Base-by-base conservation (phyloP, 2,329 filamentous ascomycete genomes). In the Aspergillus sp. region DNA sequence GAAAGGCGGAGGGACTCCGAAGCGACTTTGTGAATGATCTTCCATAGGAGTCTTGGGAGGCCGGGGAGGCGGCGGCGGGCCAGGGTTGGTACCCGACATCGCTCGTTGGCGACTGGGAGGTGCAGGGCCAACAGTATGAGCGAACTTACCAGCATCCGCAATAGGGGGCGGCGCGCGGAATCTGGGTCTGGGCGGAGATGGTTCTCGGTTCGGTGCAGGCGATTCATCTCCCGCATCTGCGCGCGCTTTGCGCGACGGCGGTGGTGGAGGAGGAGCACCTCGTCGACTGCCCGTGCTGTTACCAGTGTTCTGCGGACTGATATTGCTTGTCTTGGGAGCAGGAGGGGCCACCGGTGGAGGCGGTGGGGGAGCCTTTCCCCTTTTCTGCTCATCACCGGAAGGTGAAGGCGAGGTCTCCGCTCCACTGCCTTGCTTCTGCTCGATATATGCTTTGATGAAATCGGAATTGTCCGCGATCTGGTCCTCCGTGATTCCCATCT, bases 91-190 rank as follows among this genome's bases (percentile, higher is more conserved):
- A 39, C 76, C 77, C 10, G 82, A 84, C 16, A 77, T 72, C 62
- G 84, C 83, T 65, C 82, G 73, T 59, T 78, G 73, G 69, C 82
- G 75, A 70, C 80, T 67, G 74, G 84, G 72, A 57, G 76, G 77
- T 20, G 80, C 66, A 59, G 77, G 81, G 24, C 74, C 75, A 58
- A 81, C 78, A 31, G 80, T 75, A 62, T 88, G 82, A 3, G 90
- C 92, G 71, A 87, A 95, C 76, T 91, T 96, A 42, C 95, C 95
- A 59, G 95, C 95, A 74, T 96, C 93, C 57, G 91, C 87, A 60
- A 98, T 78, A 2, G 94, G 91, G 36, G 95, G 95, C 50, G 95
- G 95, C 9, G 91, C 94, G 65, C 87, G 85, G 79, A 96, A 98
- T 67, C 83, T 84, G 9, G 86, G 86, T 54, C 88, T 84, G 22